Percentiles rank a stretch among this genome's conserved stretches.
Evolutionary conservation across 2,329 filamentous ascomycete genomes (phyloP).

Genomic region (Coccinonectria pachysandricola): DNA sequence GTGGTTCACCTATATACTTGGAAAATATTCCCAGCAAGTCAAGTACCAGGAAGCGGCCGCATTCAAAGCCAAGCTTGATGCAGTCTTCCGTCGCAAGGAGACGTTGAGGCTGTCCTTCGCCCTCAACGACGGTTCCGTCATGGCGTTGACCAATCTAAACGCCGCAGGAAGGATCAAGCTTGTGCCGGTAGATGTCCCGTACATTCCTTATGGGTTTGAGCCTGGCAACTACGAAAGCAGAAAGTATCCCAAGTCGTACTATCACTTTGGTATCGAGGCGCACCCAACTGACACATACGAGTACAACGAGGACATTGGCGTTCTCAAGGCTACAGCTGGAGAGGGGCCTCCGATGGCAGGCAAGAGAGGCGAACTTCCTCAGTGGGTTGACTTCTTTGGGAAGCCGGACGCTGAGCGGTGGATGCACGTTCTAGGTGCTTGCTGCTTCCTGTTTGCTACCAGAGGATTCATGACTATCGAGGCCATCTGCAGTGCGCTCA

Average conservation of each 20-base stretch:
- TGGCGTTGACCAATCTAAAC: constrained; percentile 58
- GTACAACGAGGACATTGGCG: constrained; percentile 39
- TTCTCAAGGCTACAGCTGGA: constrained; percentile 25
- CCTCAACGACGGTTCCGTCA: constrained; percentile 53
- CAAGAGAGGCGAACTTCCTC: constrained; percentile 44
- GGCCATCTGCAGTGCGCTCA: constrained; percentile 45
- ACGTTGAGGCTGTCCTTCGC: constrained; percentile 41
- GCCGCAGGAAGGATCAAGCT: constrained; percentile 46
- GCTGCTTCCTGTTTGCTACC: constrained; percentile 53
- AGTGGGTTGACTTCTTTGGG: constrained; percentile 64
- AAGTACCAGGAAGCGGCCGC: constrained; percentile 48
- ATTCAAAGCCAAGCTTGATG: constrained; percentile 52
- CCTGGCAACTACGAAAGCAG: constrained; percentile 63
- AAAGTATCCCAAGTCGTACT: constrained; percentile 53
- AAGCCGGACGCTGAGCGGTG: constrained; percentile 49
- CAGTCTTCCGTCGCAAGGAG: constrained; percentile 34
- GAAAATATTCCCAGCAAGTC: constrained; percentile 41
- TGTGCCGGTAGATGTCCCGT: constrained; percentile 42
- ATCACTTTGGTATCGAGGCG: constrained; percentile 53
- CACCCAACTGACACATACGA: constrained; percentile 54
- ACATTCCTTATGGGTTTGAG: constrained; percentile 60
- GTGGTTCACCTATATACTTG: constrained; percentile 44
- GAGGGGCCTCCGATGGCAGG: constrained; percentile 33
- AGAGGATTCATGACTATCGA: constrained; percentile 45
- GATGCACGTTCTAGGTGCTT: constrained; percentile 51